Base-by-base conservation (phyloP, 2,329 filamentous ascomycete genomes). In the Scedosporium apiospermum region DNA sequence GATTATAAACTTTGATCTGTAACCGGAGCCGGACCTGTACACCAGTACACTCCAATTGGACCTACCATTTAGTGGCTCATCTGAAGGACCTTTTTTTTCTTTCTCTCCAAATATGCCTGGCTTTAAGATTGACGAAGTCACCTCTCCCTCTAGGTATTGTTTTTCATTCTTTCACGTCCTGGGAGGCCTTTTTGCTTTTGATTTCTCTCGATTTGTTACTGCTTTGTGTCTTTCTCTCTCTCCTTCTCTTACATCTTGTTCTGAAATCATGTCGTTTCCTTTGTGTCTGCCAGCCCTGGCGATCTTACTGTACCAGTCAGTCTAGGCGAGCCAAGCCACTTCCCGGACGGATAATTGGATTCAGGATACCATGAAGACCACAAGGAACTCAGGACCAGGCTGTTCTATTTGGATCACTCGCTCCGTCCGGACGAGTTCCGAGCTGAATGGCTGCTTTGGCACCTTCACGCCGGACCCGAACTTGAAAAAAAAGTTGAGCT, bases 141-240 rank as follows among this genome's bases (percentile, higher is more conserved):
- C 82, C 72, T 82, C 80, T 71, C 79, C 83, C 72, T 78, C 81
- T 77, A 86, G 83, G 83, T 86, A 86, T 77, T 83, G 80, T 78
- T 79, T 79, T 79, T 77, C 73, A 73, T 78, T 77, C 73, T 69
- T 69, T 68, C 66, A 72, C 68, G 74, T 69, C 67, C 67, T 66
- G 67, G 64, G 61, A 62, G 61, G 61, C 61, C 61, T 58, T 62
- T 65, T 63, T 57, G 59, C 62, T 59, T 65, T 62, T 61, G 55
- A 34, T 62, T 61, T 58, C 16, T 38, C 21, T 23, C 10, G n/a
- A 26, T 55, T 26, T 9, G 30, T 46, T 62, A 16, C 23, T 34
- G 34, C 3, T 23, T 44, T 41, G 51, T 30, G 60, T 12, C 21
- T 12, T 51, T 41, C 18, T 7, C 6, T 7, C 6, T 55, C 18